These are phyloP conservation scores for Wickerhamiella alocasiicola DNA, from an alignment of 805 yeast genomes.

Conservation along the genomic window DNA sequence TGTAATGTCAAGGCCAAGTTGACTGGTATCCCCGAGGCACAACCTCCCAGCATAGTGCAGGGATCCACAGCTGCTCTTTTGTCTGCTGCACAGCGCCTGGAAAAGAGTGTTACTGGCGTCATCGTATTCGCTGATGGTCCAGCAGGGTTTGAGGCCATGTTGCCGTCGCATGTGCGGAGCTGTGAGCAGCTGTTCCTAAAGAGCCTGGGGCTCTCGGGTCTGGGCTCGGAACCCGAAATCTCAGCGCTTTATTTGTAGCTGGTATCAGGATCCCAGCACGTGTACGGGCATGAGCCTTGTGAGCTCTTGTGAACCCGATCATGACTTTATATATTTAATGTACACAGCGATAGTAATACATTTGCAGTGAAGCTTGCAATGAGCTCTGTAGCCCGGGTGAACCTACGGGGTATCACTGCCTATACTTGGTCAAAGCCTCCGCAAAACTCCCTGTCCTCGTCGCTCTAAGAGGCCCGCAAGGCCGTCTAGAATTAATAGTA, in stretches of 20 bases:
- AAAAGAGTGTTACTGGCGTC: conserved; percentile 21
- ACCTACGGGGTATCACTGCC: too few species aligned
- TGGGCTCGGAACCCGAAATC: conserved; percentile 2
- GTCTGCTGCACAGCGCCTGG: conserved; percentile 19
- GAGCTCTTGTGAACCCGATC: too few species aligned
- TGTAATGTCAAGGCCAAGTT: background rate
- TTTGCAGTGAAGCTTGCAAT: too few species aligned
- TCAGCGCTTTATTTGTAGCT: conserved; percentile 4
- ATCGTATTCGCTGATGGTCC: conserved; percentile 27
- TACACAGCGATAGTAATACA: background rate
- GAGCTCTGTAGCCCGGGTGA: too few species aligned
- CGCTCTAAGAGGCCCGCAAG: too few species aligned
- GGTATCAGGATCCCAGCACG: background rate
- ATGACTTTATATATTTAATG: background rate
- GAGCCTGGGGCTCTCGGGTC: background rate
- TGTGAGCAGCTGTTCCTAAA: background rate
- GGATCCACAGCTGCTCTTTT: conserved; percentile 26
- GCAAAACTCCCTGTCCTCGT: too few species aligned
- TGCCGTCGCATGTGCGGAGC: conserved; percentile 6
- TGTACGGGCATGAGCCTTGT: too few species aligned
- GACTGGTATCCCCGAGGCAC: conserved; percentile 16
- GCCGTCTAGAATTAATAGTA: too few species aligned
- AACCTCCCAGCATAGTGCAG: conserved; percentile 24
- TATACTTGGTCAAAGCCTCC: background rate
- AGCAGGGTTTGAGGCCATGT: conserved; percentile 23